These are phyloP conservation scores for Didymella segeticola DNA, from an alignment of 2,329 filamentous ascomycete genomes.

Conservation along the genomic window DNA sequence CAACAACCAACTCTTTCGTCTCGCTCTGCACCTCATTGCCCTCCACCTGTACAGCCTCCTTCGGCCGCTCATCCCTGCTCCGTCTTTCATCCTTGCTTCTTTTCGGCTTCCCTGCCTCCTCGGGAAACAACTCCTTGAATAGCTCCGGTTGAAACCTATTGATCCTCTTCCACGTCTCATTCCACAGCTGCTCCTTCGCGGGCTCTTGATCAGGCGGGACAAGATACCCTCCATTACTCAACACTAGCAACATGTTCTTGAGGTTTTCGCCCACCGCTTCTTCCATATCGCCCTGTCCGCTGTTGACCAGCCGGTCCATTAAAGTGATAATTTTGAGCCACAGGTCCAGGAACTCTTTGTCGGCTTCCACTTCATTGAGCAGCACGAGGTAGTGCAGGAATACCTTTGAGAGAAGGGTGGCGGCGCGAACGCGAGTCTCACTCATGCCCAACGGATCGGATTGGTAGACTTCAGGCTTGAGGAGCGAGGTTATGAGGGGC, in stretches of 20 bases:
- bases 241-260: slow-evolving; percentile 95
- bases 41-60: too few relatives aligned
- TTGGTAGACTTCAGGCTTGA: slow-evolving; percentile 95
- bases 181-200: slow-evolving; percentile 63
- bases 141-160: slow-evolving; percentile 67
- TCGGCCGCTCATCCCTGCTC: slow-evolving; percentile 22
- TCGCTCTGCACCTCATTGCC: slow-evolving; percentile 1
- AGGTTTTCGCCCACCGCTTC: slow-evolving; percentile 94
- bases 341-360: slow-evolving; percentile 87
- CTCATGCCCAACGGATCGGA: slow-evolving; percentile 92
- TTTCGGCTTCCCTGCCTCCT: slow-evolving; percentile 47
- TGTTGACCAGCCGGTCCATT: slow-evolving; percentile 96
- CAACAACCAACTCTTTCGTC: slow-evolving; percentile 5
- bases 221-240: slow-evolving; percentile 87
- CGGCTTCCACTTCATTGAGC: slow-evolving; percentile 82
- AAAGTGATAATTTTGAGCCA: slow-evolving; percentile 94
- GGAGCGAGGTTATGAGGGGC: slow-evolving; percentile 81
- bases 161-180: slow-evolving; percentile 66
- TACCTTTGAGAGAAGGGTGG: slow-evolving; percentile 90
- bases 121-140: slow-evolving; percentile 65
- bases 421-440: slow-evolving; percentile 89
- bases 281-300: slow-evolving; percentile 91
- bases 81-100: slow-evolving; percentile 26
- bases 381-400: slow-evolving; percentile 92
- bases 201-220: slow-evolving; percentile 67